Evolutionary conservation across 2,329 filamentous ascomycete species (phyloP), one percentile per base, ranked within the genome.

Genomic region (Aspergillus viridinutans): DNA sequence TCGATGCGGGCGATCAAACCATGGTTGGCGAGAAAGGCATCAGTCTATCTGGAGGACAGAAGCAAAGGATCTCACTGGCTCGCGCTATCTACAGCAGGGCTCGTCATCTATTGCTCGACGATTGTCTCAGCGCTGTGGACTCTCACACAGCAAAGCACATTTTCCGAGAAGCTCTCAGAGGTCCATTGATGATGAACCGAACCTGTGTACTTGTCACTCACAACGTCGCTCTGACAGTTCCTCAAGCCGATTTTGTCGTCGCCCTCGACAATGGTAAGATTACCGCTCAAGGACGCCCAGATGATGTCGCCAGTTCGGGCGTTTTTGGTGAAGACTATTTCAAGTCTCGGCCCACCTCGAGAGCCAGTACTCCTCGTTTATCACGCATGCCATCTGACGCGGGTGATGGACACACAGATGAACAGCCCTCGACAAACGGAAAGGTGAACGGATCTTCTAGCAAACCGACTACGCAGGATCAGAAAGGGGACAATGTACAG

Each of bases 71-170:
- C 52, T 97, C 93, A 14, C 83, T 99, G 48, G 94, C 94, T n/a
- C 87, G 94, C 64, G 94, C 94, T 1, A 82, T 99, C n/a, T 99
- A 99, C 76, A 96, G 91, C 63, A 93, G 91, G 74, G 95, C 92
- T 5, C 88, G 88, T 53, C 93, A 97, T 72, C 78, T 99, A 17
- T 83, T 99, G 10, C 82, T 99, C 51, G 94, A 99, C 69, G 94
- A 99, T 73, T 96, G 95, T 61, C 82, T 99, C 47, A 97, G 92
- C 69, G 94, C 94, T 28, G 94, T 99, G 35, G 94, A 99, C 73
- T 95, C 94, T 3, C 94, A 99, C 67, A 97, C 94, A 0, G 92
- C 92, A 2, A 95, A 97, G 73, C 97, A 95, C 88, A 97, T 99
- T 64, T 97, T 97, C 76, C 89, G 89, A 70, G 89, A 96, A 74